These are phyloP conservation scores for Cantharellus anzutake DNA, from an alignment of 768 basidiomycete genomes.

Conservation along the genomic window DNA sequence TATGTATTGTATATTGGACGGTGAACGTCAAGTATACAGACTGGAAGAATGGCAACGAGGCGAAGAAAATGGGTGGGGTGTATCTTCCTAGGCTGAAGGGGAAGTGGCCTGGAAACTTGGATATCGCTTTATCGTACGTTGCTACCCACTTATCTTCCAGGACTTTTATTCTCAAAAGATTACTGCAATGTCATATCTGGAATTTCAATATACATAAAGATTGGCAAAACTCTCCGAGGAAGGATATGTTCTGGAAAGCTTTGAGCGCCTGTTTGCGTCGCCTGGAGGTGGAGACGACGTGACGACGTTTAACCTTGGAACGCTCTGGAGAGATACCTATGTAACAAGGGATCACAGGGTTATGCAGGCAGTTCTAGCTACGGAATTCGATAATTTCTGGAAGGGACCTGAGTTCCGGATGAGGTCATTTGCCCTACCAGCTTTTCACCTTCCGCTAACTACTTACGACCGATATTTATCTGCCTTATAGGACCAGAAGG, in stretches of 20 bases:
- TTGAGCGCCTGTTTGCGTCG: background rate
- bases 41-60: background rate
- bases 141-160: no score
- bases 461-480: background rate
- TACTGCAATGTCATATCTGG: no score
- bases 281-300: background rate
- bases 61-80: conserved; percentile 2
- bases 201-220: no score
- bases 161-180: no score
- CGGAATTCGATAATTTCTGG: conserved; percentile 6
- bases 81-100: background rate
- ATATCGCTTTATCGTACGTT: no score
- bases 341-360: conserved; percentile 8
- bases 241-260: background rate
- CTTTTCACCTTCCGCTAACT: background rate
- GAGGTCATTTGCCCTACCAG: background rate
- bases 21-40: background rate
- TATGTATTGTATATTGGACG: background rate
- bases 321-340: background rate
- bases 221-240: no score
- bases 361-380: conserved; percentile 5
- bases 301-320: background rate
- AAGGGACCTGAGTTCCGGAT: conserved; percentile 1
- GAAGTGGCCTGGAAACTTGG: no score
- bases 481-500: background rate